These are phyloP conservation scores for Dothideomycetes sp. DNA, from an alignment of 2,329 filamentous ascomycete genomes.

Conservation along the genomic window DNA sequence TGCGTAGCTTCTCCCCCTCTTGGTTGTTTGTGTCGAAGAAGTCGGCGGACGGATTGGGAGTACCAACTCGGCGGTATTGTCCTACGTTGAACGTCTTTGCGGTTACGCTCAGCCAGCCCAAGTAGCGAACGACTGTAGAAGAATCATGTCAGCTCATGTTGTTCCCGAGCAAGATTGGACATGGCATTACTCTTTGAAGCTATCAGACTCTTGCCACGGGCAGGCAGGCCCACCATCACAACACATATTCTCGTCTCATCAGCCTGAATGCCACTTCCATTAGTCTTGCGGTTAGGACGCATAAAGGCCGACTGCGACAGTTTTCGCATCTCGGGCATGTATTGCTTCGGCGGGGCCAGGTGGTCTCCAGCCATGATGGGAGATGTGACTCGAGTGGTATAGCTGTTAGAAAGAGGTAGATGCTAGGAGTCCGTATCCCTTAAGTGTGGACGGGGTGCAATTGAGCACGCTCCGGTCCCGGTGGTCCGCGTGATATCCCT, in stretches of 20 bases:
- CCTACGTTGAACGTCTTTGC: constrained; percentile 96
- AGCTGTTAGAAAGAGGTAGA: not conserved
- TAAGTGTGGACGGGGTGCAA: too few relatives aligned
- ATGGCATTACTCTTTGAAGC: constrained; percentile 77
- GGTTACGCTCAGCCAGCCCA: constrained; percentile 91
- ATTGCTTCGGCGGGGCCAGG: constrained; percentile 1
- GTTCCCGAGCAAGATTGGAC: not conserved
- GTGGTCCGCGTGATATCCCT: too few relatives aligned
- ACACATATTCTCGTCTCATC: constrained; percentile 96
- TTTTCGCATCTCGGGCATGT: constrained; percentile 10
- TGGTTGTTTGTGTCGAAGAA: constrained; percentile 90
- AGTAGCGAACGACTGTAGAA: constrained; percentile 50
- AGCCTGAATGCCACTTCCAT: constrained; percentile 67
- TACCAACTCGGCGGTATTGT: constrained; percentile 81
- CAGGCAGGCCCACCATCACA: constrained; percentile 95
- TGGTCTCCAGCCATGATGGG: not conserved
- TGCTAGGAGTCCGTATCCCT: too few relatives aligned
- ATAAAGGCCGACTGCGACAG: constrained; percentile 4
- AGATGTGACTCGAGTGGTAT: not conserved
- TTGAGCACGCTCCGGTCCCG: too few relatives aligned
- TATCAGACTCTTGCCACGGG: constrained; percentile 93
- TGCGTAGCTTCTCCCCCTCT: constrained; percentile 81
- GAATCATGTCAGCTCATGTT: not conserved
- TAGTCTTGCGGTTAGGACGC: constrained; percentile 27
- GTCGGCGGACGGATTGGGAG: constrained; percentile 80